Evolutionary conservation across 2,329 filamentous ascomycete genomes (phyloP), one percentile per base, ranked within the genome.

Genomic region (Graphium sp.): DNA sequence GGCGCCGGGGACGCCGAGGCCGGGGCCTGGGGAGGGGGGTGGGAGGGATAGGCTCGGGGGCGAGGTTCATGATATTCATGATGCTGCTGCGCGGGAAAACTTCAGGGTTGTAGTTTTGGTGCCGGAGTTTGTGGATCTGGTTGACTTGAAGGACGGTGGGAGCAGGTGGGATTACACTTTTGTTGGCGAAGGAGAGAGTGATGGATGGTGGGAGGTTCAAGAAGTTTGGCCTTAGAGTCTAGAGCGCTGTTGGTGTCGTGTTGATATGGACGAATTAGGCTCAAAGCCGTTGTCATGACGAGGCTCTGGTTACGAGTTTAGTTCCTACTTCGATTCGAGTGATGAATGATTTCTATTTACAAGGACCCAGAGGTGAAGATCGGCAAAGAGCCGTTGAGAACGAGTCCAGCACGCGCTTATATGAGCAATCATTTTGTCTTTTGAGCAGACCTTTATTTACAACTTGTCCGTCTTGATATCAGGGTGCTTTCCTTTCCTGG

Each of bases 41-140:
- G 46, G 33, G 5, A 39, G 55, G 9, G 45, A 50, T 8, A 53
- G 53, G 1, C 39, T 56, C 4, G 50, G 71, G 70, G 0, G 71
- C 78, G 47, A 73, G 71, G 73, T 89, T 11, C 62, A 69, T 12
- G 70, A 77, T 40, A 49, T 91, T 5, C 52, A 81, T 24, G 83
- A 95, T 35, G 48, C 56, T 19, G 51, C 76, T 31, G 80, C 82
- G 22, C 61, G 83, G 39, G 55, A 55, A 37, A 80, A 91, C 47
- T 93, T 92, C 46, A 61, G 83, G 16, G 76, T 92, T 4, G 72
- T 84, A n/a, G 70, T 89, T 24, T 75, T 93, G 39, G 66, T 74
- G 34, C 82, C 83, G 0, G 67, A 79, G 7, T 71, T 79, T 46
- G 74, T 91, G 13, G 84, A 92, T 46, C 61, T 65, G 41, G 58